Evolutionary conservation across 495 filamentous ascomycete species (phyloP).

Genomic region (Penicillium alfredii): DNA sequence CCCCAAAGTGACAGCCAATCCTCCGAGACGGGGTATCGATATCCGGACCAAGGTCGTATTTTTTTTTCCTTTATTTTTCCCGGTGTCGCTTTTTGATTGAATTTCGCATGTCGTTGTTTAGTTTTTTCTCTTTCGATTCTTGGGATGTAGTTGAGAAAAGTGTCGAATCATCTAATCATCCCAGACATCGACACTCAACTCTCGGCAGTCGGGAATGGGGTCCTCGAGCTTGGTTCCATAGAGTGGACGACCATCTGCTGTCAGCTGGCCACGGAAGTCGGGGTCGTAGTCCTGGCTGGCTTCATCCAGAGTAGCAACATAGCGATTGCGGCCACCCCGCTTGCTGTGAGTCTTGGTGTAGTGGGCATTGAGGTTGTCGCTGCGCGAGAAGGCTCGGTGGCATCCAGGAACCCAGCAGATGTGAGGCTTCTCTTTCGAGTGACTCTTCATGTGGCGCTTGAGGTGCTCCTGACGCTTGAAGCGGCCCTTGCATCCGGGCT

Average conservation of each 20-base stretch:
- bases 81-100: constrained; percentile 20
- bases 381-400: constrained; percentile 40
- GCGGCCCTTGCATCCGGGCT: constrained; percentile 41
- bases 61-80: constrained; percentile 9
- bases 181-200: constrained; percentile 32
- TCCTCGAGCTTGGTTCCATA: constrained; percentile 39
- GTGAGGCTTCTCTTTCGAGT: constrained; percentile 51
- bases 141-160: neutral
- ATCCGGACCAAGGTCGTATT: neutral
- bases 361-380: constrained; percentile 46
- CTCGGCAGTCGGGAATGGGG: constrained; percentile 29
- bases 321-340: constrained; percentile 42
- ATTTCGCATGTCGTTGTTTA: constrained; percentile 9
- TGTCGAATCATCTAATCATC: constrained; percentile 29
- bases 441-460: constrained; percentile 57
- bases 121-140: constrained; percentile 7
- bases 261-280: constrained; percentile 43
- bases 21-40: constrained; percentile 26
- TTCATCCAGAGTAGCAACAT: constrained; percentile 43
- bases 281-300: constrained; percentile 41
- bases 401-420: constrained; percentile 45
- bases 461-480: constrained; percentile 61
- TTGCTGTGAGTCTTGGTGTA: constrained; percentile 48
- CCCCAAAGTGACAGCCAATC: constrained; percentile 13
- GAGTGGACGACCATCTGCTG: constrained; percentile 38